A percentile compares a stretch with the other conserved stretches of the same genome.
phyloP scores from a whole-genome alignment of 2,329 filamentous ascomycete genomes.

The Stylonectria norvegica region DNA sequence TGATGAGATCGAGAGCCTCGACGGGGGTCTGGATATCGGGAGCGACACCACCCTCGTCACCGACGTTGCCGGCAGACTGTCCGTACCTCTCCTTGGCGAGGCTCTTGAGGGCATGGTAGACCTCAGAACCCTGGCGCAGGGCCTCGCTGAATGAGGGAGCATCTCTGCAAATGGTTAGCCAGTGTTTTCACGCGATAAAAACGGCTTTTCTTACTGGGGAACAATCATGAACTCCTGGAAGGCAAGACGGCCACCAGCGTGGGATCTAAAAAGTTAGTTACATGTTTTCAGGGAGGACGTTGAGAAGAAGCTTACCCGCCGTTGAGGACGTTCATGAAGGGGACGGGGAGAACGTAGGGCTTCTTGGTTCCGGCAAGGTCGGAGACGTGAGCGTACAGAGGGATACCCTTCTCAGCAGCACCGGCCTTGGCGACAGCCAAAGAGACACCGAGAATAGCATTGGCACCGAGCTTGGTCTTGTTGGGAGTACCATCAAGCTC shows the following conservation, averaged over 20 bases:
- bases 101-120: slow-evolving; percentile 96
- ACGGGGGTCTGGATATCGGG: slow-evolving; percentile 97
- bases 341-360: slow-evolving; percentile 84
- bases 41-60: slow-evolving; percentile 98
- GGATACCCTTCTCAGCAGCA: slow-evolving; percentile 83
- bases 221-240: slow-evolving; percentile 98
- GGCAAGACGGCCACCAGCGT: slow-evolving; percentile 92
- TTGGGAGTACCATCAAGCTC: slow-evolving; percentile 79
- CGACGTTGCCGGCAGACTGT: slow-evolving; percentile 97
- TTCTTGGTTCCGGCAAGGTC: slow-evolving; percentile 87
- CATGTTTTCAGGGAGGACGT: background rate
- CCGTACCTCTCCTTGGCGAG: slow-evolving; percentile 99
- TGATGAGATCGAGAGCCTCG: slow-evolving; percentile 96
- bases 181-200: background rate
- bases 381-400: slow-evolving; percentile 84
- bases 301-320: slow-evolving; percentile 49
- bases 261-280: slow-evolving; percentile 57
- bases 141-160: slow-evolving; percentile 93
- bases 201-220: slow-evolving; percentile 55
- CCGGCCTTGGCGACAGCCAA: slow-evolving; percentile 84
- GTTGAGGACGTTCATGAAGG: slow-evolving; percentile 93
- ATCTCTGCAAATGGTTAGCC: slow-evolving; percentile 45
- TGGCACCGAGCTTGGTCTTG: slow-evolving; percentile 85
- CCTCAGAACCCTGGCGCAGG: slow-evolving; percentile 92
- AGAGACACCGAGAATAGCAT: slow-evolving; percentile 82